These are phyloP conservation scores for Fusarium albidum DNA, from an alignment of 2,329 filamentous ascomycete species.

Conservation along the genomic window DNA sequence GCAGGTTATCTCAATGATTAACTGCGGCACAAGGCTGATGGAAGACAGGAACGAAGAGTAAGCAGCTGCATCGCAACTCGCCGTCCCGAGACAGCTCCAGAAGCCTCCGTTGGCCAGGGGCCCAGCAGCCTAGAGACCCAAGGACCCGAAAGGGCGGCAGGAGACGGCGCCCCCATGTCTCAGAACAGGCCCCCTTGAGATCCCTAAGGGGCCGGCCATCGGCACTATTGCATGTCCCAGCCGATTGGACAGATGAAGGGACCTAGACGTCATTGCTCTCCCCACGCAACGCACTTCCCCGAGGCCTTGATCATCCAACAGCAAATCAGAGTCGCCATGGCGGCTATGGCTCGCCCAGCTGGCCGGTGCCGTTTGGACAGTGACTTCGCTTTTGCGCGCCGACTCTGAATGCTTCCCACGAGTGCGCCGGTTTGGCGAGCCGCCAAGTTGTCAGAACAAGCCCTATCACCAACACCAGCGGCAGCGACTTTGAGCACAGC, in stretches of 20 bases:
- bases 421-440: constrained; percentile 6
- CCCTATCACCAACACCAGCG: constrained; percentile 16
- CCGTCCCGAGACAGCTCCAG: constrained; percentile 27
- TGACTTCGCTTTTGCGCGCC: constrained; percentile 22
- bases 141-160: constrained; percentile 18
- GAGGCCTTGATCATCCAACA: constrained; percentile 18
- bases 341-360: constrained; percentile 39
- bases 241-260: constrained; percentile 35
- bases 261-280: constrained; percentile 39
- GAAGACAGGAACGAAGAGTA: constrained; percentile 2
- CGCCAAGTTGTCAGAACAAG: constrained; percentile 8
- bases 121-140: constrained; percentile 6
- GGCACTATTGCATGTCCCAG: constrained; percentile 28
- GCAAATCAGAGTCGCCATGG: constrained; percentile 35
- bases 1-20: constrained; percentile 8
- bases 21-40: constrained; percentile 26
- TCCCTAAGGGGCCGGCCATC: constrained; percentile 36
- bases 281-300: constrained; percentile 30
- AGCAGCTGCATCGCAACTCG: constrained; percentile 7
- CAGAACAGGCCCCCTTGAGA: constrained; percentile 37
- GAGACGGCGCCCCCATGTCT: constrained; percentile 38
- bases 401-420: not conserved
- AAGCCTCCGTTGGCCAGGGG: constrained; percentile 19
- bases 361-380: constrained; percentile 36
- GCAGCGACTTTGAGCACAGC: constrained; percentile 22